A percentile compares a stretch with the other conserved stretches of the same genome.
These are phyloP conservation scores for Schwanniomyces occidentalis DNA, from an alignment of 805 yeast species.

Conservation along the genomic window DNA sequence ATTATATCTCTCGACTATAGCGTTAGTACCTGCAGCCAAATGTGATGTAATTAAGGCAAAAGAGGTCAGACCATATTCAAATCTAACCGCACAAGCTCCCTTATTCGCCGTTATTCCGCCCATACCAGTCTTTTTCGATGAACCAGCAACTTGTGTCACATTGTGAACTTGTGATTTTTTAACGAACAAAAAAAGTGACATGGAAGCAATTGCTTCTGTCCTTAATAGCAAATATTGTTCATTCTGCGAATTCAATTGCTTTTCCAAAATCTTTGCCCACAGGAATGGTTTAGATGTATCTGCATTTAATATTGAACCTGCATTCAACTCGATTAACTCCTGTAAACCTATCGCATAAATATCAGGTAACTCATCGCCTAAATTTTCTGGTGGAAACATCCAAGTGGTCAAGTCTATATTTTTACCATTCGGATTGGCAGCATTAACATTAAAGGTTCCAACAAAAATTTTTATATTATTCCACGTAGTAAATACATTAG, in stretches of 20 bases:
- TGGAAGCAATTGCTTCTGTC: conserved; percentile 74
- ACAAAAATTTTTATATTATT: conserved; percentile 65
- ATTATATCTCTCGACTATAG: conserved; percentile 79
- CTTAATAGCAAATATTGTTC: conserved; percentile 61
- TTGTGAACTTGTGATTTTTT: conserved; percentile 30
- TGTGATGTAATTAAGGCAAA: conserved; percentile 89
- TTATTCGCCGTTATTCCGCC: conserved; percentile 98
- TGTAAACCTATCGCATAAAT: conserved; percentile 89
- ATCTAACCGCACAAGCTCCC: conserved; percentile 93
- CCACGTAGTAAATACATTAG: conserved; percentile 57
- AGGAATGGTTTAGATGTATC: conserved; percentile 74
- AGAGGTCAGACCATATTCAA: conserved; percentile 75
- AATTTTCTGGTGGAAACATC: conserved; percentile 72
- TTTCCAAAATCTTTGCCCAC: conserved; percentile 73
- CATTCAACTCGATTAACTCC: conserved; percentile 90
- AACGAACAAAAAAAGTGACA: conserved; percentile 64
- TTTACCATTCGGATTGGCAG: conserved; percentile 49
- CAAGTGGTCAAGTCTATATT: conserved; percentile 67
- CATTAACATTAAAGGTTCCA: conserved; percentile 89
- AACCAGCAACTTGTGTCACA: conserved; percentile 87
- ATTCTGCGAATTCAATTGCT: conserved; percentile 53
- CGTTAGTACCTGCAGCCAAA: conserved; percentile 87
- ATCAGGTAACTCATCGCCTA: conserved; percentile 55
- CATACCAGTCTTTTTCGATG: conserved; percentile 90
- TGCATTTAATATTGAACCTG: conserved; percentile 84